Conservation (phyloP, 148 eudicot species). For the Cornus controversa region DNA sequence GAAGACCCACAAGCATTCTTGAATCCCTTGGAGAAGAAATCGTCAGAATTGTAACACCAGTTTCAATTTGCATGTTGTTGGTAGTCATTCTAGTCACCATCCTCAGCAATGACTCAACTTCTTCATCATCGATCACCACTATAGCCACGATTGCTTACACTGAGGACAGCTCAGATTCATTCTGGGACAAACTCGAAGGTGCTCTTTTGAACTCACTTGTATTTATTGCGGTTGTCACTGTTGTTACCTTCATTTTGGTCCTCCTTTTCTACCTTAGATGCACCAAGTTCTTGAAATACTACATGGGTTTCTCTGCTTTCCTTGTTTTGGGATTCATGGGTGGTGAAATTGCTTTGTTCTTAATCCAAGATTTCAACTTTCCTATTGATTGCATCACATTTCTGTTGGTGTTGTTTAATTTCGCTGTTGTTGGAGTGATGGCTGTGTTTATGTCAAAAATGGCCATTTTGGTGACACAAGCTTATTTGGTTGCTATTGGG, state of each 20-base stretch:
- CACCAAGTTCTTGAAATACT: conserved; percentile 80
- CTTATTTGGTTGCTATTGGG: conserved; percentile 84
- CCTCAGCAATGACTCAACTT: conserved; percentile 33
- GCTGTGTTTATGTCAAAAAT: conserved; percentile 76
- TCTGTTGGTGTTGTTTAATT: conserved; percentile 57
- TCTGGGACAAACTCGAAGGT: conserved; percentile 79
- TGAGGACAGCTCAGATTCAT: conserved; percentile 65
- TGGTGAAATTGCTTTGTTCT: conserved; percentile 55
- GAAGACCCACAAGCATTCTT: conserved; percentile 57
- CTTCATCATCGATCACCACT: conserved; percentile 48
- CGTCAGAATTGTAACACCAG: conserved; percentile 78
- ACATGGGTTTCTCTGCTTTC: conserved; percentile 87
- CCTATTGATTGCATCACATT: conserved; percentile 65
- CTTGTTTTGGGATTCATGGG: conserved; percentile 85
- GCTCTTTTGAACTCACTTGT: conserved; percentile 87
- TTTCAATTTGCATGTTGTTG: conserved; percentile 80
- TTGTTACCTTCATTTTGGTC: conserved; percentile 69
- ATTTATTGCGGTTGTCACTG: conserved; percentile 73
- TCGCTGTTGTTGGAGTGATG: conserved; percentile 73
- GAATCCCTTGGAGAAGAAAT: conserved; percentile 86
- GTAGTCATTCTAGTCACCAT: conserved; percentile 68
- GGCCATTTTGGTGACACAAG: conserved; percentile 72
- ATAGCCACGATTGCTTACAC: conserved; percentile 74
- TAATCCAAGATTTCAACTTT: conserved; percentile 43
- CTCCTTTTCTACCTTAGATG: conserved; percentile 80